A percentile compares a stretch with the other conserved stretches of the same genome.
Evolutionary conservation across 2,329 filamentous ascomycete genomes (phyloP).

Genomic region (Exophiala sp.): DNA sequence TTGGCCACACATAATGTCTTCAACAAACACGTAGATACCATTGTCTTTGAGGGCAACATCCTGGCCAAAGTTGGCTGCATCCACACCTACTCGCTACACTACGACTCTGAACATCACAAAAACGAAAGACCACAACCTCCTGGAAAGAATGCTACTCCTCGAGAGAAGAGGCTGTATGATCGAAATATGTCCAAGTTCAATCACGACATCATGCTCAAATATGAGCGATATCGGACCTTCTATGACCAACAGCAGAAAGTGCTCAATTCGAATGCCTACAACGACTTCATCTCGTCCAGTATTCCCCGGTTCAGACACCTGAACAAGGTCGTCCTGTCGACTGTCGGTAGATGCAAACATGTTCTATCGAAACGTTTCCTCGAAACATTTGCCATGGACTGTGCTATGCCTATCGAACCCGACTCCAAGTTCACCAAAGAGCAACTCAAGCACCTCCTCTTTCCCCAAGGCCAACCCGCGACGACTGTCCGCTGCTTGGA

Average conservation of each 20-base stretch:
- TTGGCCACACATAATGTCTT: conserved; percentile 23
- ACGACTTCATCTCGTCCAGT: conserved; percentile 13
- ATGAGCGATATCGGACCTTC: conserved; percentile 18
- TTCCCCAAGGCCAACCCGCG: conserved; percentile 14
- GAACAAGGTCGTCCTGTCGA: conserved; percentile 22
- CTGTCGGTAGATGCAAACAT: conserved; percentile 25
- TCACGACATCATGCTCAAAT: conserved; percentile 19
- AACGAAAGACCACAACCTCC: conserved; percentile 18
- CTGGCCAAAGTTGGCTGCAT: conserved; percentile 24
- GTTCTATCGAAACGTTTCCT: conserved; percentile 24
- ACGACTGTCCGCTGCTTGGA: conserved; percentile 13
- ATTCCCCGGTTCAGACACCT: conserved; percentile 21
- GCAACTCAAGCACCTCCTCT: conserved; percentile 25
- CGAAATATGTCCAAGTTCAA: conserved; percentile 27
- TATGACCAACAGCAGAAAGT: conserved; percentile 24
- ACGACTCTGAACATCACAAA: conserved; percentile 20
- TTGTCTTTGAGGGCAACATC: conserved; percentile 26
- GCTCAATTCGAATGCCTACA: conserved; percentile 13
- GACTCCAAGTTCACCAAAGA: conserved; percentile 22
- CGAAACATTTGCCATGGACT: conserved; percentile 21
- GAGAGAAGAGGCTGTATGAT: conserved; percentile 24
- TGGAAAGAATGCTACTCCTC: conserved; percentile 9
- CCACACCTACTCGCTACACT: conserved; percentile 25
- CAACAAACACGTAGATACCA: conserved; percentile 22
- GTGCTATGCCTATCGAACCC: conserved; percentile 22